These are phyloP conservation scores for Kwoniella europaea DNA, from an alignment of 768 basidiomycete genomes.

Conservation along the genomic window DNA sequence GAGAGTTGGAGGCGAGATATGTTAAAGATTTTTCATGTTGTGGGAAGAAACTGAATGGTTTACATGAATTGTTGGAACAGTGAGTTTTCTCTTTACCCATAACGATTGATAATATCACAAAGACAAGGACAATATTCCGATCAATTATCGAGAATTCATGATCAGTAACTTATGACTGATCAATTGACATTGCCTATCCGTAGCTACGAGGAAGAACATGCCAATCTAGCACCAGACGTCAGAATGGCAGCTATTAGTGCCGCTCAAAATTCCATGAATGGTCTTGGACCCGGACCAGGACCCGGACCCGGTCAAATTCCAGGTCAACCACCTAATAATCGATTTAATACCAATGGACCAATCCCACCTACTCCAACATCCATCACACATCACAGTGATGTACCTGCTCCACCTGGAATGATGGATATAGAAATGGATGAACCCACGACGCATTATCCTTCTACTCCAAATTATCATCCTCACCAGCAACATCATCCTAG, in stretches of 20 bases:
- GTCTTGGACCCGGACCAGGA: background rate
- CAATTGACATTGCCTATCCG: background rate
- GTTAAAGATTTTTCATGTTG: slow-evolving; percentile 56
- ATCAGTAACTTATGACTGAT: slow-evolving; percentile 10
- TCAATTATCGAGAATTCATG: no score
- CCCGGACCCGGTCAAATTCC: slow-evolving; percentile 14
- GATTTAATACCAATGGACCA: no score
- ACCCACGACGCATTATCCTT: slow-evolving; percentile 19
- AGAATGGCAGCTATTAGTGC: slow-evolving; percentile 43
- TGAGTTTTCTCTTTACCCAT: slow-evolving; percentile 33
- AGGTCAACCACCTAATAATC: no score
- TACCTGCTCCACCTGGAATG: slow-evolving; percentile 55
- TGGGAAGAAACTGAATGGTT: slow-evolving; percentile 50
- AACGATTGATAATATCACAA: no score
- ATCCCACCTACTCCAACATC: slow-evolving; percentile 26
- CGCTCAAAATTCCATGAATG: slow-evolving; percentile 30
- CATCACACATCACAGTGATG: slow-evolving; percentile 34
- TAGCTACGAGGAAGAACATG: slow-evolving; percentile 58
- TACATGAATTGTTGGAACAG: slow-evolving; percentile 58
- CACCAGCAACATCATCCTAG: slow-evolving; percentile 8
- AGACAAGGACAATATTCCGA: no score
- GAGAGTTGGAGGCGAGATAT: slow-evolving; percentile 55
- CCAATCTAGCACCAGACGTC: slow-evolving; percentile 51
- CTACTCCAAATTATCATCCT: slow-evolving; percentile 13
- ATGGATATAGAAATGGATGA: slow-evolving; percentile 59